Base-by-base conservation (phyloP, 106 monocot genomes). In the Dendrobium nobile region DNA sequence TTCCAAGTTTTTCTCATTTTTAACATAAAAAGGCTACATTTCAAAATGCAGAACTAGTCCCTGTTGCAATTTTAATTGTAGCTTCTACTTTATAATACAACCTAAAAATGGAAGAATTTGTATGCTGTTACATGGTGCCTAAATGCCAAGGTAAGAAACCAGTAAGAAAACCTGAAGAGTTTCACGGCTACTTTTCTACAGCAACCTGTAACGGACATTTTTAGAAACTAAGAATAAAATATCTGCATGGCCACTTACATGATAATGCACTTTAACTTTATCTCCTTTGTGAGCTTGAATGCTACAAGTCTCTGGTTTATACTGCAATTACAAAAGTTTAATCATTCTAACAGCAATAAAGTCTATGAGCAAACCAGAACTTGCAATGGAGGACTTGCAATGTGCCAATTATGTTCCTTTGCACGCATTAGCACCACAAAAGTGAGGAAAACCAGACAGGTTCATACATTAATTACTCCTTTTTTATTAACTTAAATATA, bases 231-330 rank as follows among this genome's bases (percentile, higher is more conserved):
- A 70, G 16, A 70, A 37, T 33, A 37, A 70, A 70, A 16, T 1
- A 0, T 43, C 6, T 51, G 24, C 5, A 24, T 9, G 41, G 67
- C 24, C 56, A 88, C 92, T 95, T 90, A 98, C 95, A 47, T 88
- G 89, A 58, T 99, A 99, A 78, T 99, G 98, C 19, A 99, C 98
- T 88, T 99, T 95, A 80, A 99, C 80, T 79, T 59, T 88, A 78
- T 99, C 95, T 51, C 99, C 95, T 89, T 99, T 99, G 83, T 99
- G 99, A 81, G 95, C 99, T 87, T 93, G 99, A 72, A 99, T 87
- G 82, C 73, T 86, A 85, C 99, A 99, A 44, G 87, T 87, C 47
- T 87, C 80, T 54, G 99, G 99, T 81, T 99, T 99, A 81, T 90
- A 79, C 99, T 99, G 93, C 79, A 91, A 83, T 17, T 47, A 59